A percentile compares a stretch with the other conserved stretches of the same genome.
Conservation (phyloP, 1,284 basidiomycete species). For the Sanghuangporus baumii region DNA sequence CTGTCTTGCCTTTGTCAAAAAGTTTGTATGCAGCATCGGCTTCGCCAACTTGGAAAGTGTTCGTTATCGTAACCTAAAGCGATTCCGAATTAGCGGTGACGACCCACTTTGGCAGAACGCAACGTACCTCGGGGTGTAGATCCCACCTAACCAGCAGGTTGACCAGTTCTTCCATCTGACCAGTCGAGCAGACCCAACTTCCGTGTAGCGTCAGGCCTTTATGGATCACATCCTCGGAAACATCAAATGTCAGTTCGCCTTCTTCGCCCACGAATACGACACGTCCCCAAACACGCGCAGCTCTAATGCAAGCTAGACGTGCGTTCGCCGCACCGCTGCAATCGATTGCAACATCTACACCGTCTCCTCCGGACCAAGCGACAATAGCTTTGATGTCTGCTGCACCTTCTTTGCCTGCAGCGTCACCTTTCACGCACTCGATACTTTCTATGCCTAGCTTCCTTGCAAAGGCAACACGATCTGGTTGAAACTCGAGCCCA, state of each 20-base stretch:
- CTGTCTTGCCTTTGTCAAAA: conserved; percentile 17
- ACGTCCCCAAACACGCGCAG: conserved; percentile 15
- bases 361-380: conserved; percentile 13
- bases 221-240: conserved; percentile 18
- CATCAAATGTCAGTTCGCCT: conserved; percentile 13
- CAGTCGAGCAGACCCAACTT: conserved; percentile 19
- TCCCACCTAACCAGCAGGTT: conserved; percentile 16
- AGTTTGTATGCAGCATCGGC: conserved; percentile 14
- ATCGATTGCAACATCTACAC: conserved; percentile 18
- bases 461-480: conserved; percentile 15
- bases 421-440: conserved; percentile 9
- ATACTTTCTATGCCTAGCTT: conserved; percentile 9
- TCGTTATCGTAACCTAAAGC: conserved; percentile 13
- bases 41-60: conserved; percentile 17
- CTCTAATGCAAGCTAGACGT: conserved; percentile 13
- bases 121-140: conserved; percentile 18
- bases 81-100: neutral
- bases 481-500: conserved; percentile 16
- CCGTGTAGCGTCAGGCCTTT: conserved; percentile 17
- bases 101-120: neutral
- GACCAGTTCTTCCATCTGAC: conserved; percentile 18
- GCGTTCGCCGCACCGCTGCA: conserved; percentile 16
- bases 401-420: neutral
- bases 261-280: conserved; percentile 19
- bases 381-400: conserved; percentile 10